Evolutionary conservation across 768 basidiomycete genomes (phyloP).

Genomic region (Candolleomyces eurysporus): DNA sequence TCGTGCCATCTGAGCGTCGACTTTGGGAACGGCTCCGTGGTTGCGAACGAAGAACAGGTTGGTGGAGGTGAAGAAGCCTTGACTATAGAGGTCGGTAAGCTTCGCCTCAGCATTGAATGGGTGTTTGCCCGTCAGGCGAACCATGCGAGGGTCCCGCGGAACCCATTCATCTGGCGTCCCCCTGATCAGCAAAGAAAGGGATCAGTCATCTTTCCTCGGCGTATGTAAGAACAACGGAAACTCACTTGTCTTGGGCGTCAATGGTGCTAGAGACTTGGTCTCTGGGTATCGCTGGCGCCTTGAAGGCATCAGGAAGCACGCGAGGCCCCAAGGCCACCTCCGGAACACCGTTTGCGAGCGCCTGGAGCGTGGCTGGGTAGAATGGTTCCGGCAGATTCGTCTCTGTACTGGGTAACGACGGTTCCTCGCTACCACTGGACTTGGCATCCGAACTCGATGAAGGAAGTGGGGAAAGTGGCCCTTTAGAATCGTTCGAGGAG

Average conservation of each 20-base stretch:
- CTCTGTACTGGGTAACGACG: not conserved
- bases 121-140: constrained; percentile 57
- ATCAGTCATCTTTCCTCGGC: not conserved
- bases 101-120: constrained; percentile 59
- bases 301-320: constrained; percentile 2
- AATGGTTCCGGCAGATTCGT: not conserved
- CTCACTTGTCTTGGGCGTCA: constrained; percentile 10
- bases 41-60: constrained; percentile 60
- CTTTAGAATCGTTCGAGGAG: no score
- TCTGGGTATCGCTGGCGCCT: constrained; percentile 1
- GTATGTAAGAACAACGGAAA: not conserved
- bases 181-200: constrained; percentile 4
- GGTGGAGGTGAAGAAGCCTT: constrained; percentile 56
- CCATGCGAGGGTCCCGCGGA: constrained; percentile 32
- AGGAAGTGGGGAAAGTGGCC: not conserved
- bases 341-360: not conserved
- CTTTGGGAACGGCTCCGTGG: constrained; percentile 56
- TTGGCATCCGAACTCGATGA: not conserved
- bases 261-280: constrained; percentile 1
- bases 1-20: constrained; percentile 32
- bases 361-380: not conserved
- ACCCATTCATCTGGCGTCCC: constrained; percentile 28
- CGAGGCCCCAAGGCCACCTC: not conserved
- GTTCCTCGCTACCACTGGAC: not conserved
- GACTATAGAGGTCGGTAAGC: constrained; percentile 40